A percentile compares a stretch with the other conserved stretches of the same genome.
These are phyloP conservation scores for Microcos paniculata DNA, from an alignment of 345 rosid genomes.

Conservation along the genomic window DNA sequence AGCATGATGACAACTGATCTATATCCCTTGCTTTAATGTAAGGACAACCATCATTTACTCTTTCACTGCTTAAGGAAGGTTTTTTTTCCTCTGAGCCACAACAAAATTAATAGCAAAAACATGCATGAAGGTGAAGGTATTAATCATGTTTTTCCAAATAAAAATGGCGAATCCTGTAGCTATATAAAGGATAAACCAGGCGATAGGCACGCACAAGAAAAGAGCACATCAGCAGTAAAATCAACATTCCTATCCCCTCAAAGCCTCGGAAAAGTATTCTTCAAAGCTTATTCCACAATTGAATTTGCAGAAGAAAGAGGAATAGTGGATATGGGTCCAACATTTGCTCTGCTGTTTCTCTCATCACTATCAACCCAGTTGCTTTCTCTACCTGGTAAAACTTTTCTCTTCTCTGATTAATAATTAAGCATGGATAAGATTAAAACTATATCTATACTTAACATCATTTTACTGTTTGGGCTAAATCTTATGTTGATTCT, in stretches of 20 bases:
- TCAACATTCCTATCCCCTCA: not conserved
- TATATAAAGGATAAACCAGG: not conserved
- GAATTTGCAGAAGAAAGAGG: not conserved
- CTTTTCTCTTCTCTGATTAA: too few species aligned
- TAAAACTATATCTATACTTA: too few species aligned
- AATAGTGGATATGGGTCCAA: not conserved
- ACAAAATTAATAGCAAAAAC: too few species aligned
- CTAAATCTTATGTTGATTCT: not conserved
- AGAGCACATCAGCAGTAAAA: not conserved
- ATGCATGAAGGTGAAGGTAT: too few species aligned
- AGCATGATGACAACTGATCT: not conserved
- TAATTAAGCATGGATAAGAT: too few species aligned
- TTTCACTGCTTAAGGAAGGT: not conserved
- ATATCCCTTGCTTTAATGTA: too few species aligned
- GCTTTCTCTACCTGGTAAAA: slow-evolving; percentile 2
- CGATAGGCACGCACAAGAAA: not conserved
- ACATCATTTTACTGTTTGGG: too few species aligned
- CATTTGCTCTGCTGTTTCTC: not conserved
- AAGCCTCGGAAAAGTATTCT: not conserved
- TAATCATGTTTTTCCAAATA: too few species aligned
- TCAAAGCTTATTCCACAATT: not conserved
- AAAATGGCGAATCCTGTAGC: not conserved
- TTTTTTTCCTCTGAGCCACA: too few species aligned
- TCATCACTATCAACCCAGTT: not conserved
- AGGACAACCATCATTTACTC: too few species aligned